These are phyloP conservation scores for Glutinoglossum americanum DNA, from an alignment of 495 filamentous ascomycete genomes.

Conservation along the genomic window DNA sequence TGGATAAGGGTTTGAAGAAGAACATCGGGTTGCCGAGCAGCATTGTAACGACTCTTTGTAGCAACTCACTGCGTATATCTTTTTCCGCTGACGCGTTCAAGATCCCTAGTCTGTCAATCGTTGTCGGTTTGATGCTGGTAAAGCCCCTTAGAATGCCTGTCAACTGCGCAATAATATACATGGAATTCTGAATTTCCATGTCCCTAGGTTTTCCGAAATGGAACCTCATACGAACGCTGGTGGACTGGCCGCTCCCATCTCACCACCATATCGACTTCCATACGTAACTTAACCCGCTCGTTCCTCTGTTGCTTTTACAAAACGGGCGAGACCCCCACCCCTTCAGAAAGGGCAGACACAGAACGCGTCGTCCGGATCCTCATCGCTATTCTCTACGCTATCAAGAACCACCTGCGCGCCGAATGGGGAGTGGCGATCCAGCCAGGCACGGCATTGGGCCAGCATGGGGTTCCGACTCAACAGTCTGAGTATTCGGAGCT, in stretches of 20 bases:
- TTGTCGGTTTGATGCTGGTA: conserved; percentile 58
- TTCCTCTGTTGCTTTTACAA: conserved; percentile 28
- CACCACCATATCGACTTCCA: conserved; percentile 31
- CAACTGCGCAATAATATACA: too few species aligned
- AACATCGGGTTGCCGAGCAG: conserved; percentile 38
- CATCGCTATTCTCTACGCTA: conserved; percentile 50
- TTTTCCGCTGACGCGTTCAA: conserved; percentile 9
- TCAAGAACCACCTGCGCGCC: conserved; percentile 54
- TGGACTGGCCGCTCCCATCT: conserved; percentile 46
- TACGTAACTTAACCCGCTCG: conserved; percentile 40
- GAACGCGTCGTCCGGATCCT: conserved; percentile 36
- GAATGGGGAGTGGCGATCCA: conserved; percentile 41
- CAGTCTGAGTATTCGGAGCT: conserved; percentile 38
- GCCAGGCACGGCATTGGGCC: conserved; percentile 22
- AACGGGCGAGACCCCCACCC: conserved; percentile 11
- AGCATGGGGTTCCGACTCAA: conserved; percentile 24
- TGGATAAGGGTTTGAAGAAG: conserved; percentile 33
- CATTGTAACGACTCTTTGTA: conserved; percentile 24
- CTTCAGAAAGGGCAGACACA: conserved; percentile 34
- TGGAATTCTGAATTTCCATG: too few species aligned
- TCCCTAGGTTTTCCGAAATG: conserved; percentile 40
- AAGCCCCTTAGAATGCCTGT: background rate
- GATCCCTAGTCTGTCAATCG: conserved; percentile 59
- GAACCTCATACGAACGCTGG: conserved; percentile 49
- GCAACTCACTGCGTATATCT: background rate